Conservation (phyloP, 441 rosid genomes). For the Bruguiera hainesii region DNA sequence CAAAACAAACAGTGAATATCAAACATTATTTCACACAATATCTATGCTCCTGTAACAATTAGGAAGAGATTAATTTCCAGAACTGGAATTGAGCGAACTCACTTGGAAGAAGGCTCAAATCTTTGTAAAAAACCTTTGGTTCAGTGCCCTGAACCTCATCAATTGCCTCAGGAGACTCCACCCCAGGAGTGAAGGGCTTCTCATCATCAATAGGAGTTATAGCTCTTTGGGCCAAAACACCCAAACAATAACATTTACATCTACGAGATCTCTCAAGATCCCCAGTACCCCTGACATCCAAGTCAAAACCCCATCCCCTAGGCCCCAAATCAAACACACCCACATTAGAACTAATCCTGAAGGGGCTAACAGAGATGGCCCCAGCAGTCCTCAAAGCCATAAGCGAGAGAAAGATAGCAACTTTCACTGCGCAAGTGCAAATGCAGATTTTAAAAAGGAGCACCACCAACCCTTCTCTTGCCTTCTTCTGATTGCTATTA, state of each 20-base stretch:
- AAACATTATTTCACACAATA: constrained; percentile 7
- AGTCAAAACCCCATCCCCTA: constrained; percentile 33
- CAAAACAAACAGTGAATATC: not conserved
- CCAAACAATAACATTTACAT: constrained; percentile 42
- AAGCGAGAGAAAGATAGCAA: constrained; percentile 9
- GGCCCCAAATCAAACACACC: constrained; percentile 35
- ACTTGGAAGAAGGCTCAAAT: constrained; percentile 81
- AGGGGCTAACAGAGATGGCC: constrained; percentile 47
- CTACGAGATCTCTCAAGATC: constrained; percentile 21
- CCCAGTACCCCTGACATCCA: constrained; percentile 24
- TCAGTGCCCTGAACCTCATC: constrained; percentile 31
- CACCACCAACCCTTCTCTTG: too few species aligned
- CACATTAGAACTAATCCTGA: constrained; percentile 28
- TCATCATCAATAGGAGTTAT: constrained; percentile 61
- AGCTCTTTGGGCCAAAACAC: constrained; percentile 42
- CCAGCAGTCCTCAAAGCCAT: constrained; percentile 56
- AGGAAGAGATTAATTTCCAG: not conserved
- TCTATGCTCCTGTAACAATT: not conserved
- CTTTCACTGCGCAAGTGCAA: constrained; percentile 12
- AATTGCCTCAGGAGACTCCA: constrained; percentile 47
- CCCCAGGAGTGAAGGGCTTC: constrained; percentile 36
- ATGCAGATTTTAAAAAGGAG: not conserved
- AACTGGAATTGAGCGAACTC: constrained; percentile 24
- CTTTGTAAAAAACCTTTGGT: constrained; percentile 53
- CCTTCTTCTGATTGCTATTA: too few species aligned